Percentiles rank a stretch among this genome's conserved stretches.
These are phyloP conservation scores for Colletotrichum sp. DNA, from an alignment of 2,329 filamentous ascomycete species.

Conservation along the genomic window DNA sequence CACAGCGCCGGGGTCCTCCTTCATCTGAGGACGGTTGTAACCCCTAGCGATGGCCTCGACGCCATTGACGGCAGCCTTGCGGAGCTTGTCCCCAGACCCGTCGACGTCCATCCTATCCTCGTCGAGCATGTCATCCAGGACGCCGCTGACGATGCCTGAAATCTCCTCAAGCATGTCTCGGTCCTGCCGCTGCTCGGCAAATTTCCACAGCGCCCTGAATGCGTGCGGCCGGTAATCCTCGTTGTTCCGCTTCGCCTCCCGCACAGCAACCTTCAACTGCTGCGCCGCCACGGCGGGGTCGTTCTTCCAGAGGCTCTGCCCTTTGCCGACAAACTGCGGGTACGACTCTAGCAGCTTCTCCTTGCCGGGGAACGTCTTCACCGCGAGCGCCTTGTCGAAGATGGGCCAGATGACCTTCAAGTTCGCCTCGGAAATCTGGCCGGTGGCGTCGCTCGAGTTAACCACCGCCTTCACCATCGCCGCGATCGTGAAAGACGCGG, in stretches of 20 bases:
- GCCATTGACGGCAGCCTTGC: conserved; percentile 52
- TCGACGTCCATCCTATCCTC: conserved; percentile 76
- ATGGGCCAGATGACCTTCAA: conserved; percentile 78
- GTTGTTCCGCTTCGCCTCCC: conserved; percentile 93
- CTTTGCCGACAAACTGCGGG: conserved; percentile 75
- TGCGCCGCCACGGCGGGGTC: conserved; percentile 61
- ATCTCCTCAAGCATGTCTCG: conserved; percentile 74
- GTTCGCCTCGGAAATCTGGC: conserved; percentile 63
- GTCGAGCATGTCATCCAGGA: conserved; percentile 63
- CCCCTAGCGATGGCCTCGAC: conserved; percentile 56
- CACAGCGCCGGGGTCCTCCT: conserved; percentile 38
- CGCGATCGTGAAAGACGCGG: conserved; percentile 80
- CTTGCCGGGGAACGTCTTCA: conserved; percentile 94
- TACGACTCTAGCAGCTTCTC: conserved; percentile 83
- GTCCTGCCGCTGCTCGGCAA: conserved; percentile 71
- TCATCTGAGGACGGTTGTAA: conserved; percentile 49
- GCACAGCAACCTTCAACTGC: conserved; percentile 80
- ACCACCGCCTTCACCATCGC: conserved; percentile 73
- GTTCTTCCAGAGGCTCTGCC: conserved; percentile 60
- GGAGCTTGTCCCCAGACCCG: conserved; percentile 46
- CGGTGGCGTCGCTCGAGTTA: conserved; percentile 59
- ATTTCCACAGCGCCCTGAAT: conserved; percentile 73
- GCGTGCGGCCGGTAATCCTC: conserved; percentile 81
- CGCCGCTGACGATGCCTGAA: conserved; percentile 64
- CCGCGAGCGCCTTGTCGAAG: conserved; percentile 78